phyloP scores from a whole-genome alignment of 2,329 filamentous ascomycete genomes.

The Aspergillus brasiliensis region DNA sequence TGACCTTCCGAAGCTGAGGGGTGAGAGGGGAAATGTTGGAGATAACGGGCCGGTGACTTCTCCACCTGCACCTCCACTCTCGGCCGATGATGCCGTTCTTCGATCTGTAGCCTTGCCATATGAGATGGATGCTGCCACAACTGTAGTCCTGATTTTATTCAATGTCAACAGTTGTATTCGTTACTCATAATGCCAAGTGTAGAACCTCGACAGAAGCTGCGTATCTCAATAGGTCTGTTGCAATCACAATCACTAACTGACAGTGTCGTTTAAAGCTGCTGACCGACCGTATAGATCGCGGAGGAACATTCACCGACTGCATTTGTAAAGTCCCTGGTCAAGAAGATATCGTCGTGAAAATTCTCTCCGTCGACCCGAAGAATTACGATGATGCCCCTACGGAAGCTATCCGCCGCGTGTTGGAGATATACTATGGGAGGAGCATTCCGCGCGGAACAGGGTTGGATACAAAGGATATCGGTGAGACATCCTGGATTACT shows the following conservation, averaged over 20 bases:
- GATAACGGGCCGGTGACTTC: neutral
- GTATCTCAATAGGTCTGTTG: neutral
- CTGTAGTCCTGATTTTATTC: too few species aligned
- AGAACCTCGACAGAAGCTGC: neutral
- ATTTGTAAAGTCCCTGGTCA: constrained; percentile 7
- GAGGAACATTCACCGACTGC: constrained; percentile 40
- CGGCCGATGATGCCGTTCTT: neutral
- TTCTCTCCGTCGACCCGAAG: constrained; percentile 80
- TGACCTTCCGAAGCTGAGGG: neutral
- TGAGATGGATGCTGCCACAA: neutral
- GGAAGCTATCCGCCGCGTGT: constrained; percentile 21
- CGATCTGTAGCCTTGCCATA: neutral
- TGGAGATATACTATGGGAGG: constrained; percentile 12
- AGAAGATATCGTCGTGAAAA: constrained; percentile 72
- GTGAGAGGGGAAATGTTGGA: neutral
- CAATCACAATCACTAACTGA: neutral
- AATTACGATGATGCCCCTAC: constrained; percentile 76
- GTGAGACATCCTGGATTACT: neutral
- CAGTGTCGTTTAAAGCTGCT: too few species aligned
- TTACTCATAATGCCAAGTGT: neutral
- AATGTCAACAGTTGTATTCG: neutral
- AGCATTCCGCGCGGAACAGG: constrained; percentile 18
- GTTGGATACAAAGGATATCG: constrained; percentile 4
- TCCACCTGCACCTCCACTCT: neutral
- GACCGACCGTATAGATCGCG: constrained; percentile 27